These are phyloP conservation scores for Aspergillus sp. DNA, from an alignment of 2,329 filamentous ascomycete genomes.

Conservation along the genomic window DNA sequence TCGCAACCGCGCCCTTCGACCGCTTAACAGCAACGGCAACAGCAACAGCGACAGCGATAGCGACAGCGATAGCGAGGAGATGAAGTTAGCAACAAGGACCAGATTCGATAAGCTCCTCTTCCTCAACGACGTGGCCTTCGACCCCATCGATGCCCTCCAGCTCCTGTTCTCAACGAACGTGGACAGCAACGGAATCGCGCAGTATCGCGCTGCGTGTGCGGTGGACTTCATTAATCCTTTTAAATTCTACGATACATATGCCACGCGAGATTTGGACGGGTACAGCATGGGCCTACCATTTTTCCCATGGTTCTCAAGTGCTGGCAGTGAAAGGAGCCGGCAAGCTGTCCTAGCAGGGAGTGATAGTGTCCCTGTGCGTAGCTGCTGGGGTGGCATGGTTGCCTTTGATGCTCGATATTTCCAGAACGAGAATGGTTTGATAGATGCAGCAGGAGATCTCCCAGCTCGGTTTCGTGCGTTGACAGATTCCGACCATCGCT, in stretches of 20 bases:
- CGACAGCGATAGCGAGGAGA: slow-evolving; percentile 14
- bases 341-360: too few relatives aligned
- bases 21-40: slow-evolving; percentile 52
- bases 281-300: too few relatives aligned
- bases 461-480: slow-evolving; percentile 60
- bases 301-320: slow-evolving; percentile 39
- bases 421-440: slow-evolving; percentile 28
- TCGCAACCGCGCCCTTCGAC: slow-evolving; percentile 69
- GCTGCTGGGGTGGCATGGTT: slow-evolving; percentile 54
- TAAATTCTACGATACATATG: too few relatives aligned
- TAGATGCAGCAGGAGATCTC: slow-evolving; percentile 16
- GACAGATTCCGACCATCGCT: slow-evolving; percentile 59
- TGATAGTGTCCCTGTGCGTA: too few relatives aligned
- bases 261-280: too few relatives aligned
- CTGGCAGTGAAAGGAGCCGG: too few relatives aligned
- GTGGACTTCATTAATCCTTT: too few relatives aligned
- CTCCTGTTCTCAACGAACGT: slow-evolving; percentile 64
- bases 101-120: slow-evolving; percentile 62
- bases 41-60: slow-evolving; percentile 13
- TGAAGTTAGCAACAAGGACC: slow-evolving; percentile 13
- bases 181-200: slow-evolving; percentile 55
- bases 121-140: slow-evolving; percentile 69
- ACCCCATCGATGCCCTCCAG: slow-evolving; percentile 61
- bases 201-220: slow-evolving; percentile 49
- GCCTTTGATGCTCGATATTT: slow-evolving; percentile 53